phyloP scores from a whole-genome alignment of 352 stramenopile genomes.

The Globisporangium cylindrosporum region DNA sequence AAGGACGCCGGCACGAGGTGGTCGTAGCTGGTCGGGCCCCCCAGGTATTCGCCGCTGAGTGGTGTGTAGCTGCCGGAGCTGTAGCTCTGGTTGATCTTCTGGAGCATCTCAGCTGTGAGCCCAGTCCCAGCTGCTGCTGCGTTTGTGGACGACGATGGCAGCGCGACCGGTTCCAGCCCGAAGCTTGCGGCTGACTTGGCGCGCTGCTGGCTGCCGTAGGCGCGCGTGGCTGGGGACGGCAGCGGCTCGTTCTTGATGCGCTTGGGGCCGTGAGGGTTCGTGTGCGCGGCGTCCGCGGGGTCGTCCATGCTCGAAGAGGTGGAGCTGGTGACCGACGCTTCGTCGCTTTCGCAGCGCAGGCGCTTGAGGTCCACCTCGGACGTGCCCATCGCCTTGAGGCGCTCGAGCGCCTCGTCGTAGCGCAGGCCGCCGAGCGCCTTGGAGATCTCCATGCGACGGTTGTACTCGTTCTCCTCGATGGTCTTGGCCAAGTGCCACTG shows the following conservation, averaged over 20 bases:
- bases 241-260: slow-evolving; percentile 25
- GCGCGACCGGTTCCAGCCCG: slow-evolving; percentile 14
- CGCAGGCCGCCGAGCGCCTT: slow-evolving; percentile 77
- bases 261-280: slow-evolving; percentile 4
- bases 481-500: slow-evolving; percentile 84
- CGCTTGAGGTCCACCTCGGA: slow-evolving; percentile 59
- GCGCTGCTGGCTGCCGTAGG: slow-evolving; percentile 21
- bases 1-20: slow-evolving; percentile 53
- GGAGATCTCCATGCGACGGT: slow-evolving; percentile 80
- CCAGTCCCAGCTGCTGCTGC: not conserved
- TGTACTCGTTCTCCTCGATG: slow-evolving; percentile 81
- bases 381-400: slow-evolving; percentile 55
- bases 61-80: slow-evolving; percentile 25
- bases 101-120: slow-evolving; percentile 16
- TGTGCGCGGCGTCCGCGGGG: not conserved
- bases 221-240: slow-evolving; percentile 21
- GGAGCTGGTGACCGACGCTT: slow-evolving; percentile 24
- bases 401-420: slow-evolving; percentile 76
- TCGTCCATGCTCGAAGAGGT: slow-evolving; percentile 19
- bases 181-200: slow-evolving; percentile 9
- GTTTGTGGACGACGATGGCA: not conserved
- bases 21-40: slow-evolving; percentile 35
- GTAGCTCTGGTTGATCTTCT: slow-evolving; percentile 28
- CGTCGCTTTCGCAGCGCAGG: slow-evolving; percentile 36
- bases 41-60: slow-evolving; percentile 25